phyloP scores from a whole-genome alignment of 1,284 basidiomycete species.

The Pterula multifida region DNA sequence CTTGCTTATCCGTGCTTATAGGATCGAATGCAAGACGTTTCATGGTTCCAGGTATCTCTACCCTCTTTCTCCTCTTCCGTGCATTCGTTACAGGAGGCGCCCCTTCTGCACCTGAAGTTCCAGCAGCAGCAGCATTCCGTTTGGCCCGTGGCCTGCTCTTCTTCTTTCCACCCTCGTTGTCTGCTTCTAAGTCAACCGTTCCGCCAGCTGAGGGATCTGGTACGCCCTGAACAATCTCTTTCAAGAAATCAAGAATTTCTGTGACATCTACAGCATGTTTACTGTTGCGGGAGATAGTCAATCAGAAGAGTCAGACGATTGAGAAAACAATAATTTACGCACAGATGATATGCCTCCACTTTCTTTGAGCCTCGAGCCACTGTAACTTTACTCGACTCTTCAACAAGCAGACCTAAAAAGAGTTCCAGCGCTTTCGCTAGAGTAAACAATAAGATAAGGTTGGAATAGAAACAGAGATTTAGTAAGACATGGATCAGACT shows the following conservation, averaged over 20 bases:
- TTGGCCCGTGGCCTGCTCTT: slow-evolving; percentile 7
- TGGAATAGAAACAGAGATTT: background rate
- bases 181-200: slow-evolving; percentile 57
- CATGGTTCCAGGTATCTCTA: slow-evolving; percentile 18
- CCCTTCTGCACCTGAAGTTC: background rate
- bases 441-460: background rate
- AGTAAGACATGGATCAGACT: background rate
- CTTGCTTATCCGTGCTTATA: slow-evolving; percentile 18
- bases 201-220: slow-evolving; percentile 82
- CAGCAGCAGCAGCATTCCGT: slow-evolving; percentile 12
- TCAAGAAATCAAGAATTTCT: slow-evolving; percentile 90
- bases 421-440: slow-evolving; percentile 93
- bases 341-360: slow-evolving; percentile 93
- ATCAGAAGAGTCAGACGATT: slow-evolving; percentile 3
- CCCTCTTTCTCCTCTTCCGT: slow-evolving; percentile 31
- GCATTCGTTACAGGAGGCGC: slow-evolving; percentile 3
- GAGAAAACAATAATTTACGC: slow-evolving; percentile 22
- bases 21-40: slow-evolving; percentile 13
- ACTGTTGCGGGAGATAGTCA: slow-evolving; percentile 28
- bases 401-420: slow-evolving; percentile 82
- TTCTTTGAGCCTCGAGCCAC: slow-evolving; percentile 75
- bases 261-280: slow-evolving; percentile 89
- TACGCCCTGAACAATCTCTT: slow-evolving; percentile 85
- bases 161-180: slow-evolving; percentile 46
- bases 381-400: slow-evolving; percentile 79